A percentile compares a stretch with the other conserved stretches of the same genome.
These are phyloP conservation scores for Metschnikowia cubensis DNA, from an alignment of 805 yeast genomes.

Conservation along the genomic window DNA sequence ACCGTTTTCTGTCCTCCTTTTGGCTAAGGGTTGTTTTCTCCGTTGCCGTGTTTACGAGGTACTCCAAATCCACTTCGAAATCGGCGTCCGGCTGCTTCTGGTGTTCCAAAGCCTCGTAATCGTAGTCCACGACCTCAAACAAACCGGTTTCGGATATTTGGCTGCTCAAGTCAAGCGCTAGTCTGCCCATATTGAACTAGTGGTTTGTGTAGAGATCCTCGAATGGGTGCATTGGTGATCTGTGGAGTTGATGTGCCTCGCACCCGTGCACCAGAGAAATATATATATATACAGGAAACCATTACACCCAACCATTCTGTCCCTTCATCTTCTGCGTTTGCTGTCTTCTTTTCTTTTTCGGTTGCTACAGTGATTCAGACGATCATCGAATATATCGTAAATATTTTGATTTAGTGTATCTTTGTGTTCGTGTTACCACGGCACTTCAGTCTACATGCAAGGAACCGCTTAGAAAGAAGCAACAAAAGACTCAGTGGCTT, in stretches of 20 bases:
- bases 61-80: conserved; percentile 31
- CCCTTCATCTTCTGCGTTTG: too few relatives aligned
- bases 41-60: conserved; percentile 15
- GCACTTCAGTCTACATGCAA: conserved; percentile 18
- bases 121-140: conserved; percentile 18
- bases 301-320: too few relatives aligned
- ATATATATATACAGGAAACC: too few relatives aligned
- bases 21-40: too few relatives aligned
- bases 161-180: not conserved
- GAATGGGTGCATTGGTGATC: too few relatives aligned
- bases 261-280: not conserved
- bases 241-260: not conserved
- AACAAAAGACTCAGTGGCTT: conserved; percentile 89
- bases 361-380: not conserved
- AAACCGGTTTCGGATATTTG: not conserved
- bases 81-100: conserved; percentile 7
- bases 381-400: conserved; percentile 17
- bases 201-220: not conserved
- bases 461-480: conserved; percentile 63
- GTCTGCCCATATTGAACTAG: not conserved
- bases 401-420: conserved; percentile 18
- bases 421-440: conserved; percentile 14
- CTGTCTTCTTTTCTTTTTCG: too few relatives aligned
- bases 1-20: too few relatives aligned
- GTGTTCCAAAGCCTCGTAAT: conserved; percentile 15